Base-by-base conservation (phyloP, 2,329 filamentous ascomycete genomes). In the Plectosphaerella plurivora region DNA sequence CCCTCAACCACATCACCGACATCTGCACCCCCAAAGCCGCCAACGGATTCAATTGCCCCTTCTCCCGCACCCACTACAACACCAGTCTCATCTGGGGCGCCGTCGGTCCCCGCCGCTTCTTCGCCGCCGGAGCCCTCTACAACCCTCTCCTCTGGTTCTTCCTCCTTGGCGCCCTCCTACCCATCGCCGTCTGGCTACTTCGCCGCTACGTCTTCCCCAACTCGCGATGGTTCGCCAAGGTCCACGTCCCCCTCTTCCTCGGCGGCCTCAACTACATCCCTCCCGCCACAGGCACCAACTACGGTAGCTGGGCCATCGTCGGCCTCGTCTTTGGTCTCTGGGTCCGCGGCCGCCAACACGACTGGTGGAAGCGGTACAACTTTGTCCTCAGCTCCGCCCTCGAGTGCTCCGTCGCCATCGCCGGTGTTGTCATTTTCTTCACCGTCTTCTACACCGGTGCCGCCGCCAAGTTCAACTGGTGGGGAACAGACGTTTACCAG, bases 21-120 rank as follows among this genome's bases (percentile, higher is more conserved):
- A 72, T 83, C 16, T 84, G 82, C 64, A 65, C 65, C 1, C 53
- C 59, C 3, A 58, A 73, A 9, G 72, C 78, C 45, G 57, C 65
- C 8, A 73, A 76, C 48, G 73, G 76, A 16, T 83, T 80, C 63
- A 75, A 58, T 1, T 68, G 65, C 36, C 65, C 65, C 16, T 67
- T 67, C 33, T 66, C 64, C 1, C 60, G 61, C 35, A 66, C 69
- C 7, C 63, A 71, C 62, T 83, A 82, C 65, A 81, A 76, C 24
- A 76, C 73, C 5, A 81, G 77, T 7, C 68, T 81, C 45, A 74
- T 81, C 50, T 81, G 78, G 79, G 81, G 81, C 33, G 68, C 78
- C 15, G 78, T 84, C 22, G 81, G 81, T 0, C 81, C 81, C 1
- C 63, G 69, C 1, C 71, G 79, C 2, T 79, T 84, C 60, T 83